phyloP scores from a whole-genome alignment of 106 monocot species.

The Acorus calamus region DNA sequence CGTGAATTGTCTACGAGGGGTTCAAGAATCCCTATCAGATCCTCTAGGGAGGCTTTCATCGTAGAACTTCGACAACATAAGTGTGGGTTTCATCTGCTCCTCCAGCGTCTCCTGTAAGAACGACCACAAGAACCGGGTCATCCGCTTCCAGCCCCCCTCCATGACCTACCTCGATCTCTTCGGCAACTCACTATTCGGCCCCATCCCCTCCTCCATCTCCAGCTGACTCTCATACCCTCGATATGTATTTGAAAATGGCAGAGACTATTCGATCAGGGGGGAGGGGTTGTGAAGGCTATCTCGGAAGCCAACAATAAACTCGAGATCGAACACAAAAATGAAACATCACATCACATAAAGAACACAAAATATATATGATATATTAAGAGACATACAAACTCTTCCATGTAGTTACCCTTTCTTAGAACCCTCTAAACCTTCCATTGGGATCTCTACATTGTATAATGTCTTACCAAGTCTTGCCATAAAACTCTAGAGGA shows the following conservation, averaged over 20 bases:
- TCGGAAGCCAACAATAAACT: too few relatives aligned
- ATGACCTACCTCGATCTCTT: constrained; percentile 37
- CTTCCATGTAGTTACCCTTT: too few relatives aligned
- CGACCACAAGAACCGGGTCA: constrained; percentile 44
- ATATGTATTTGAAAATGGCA: not conserved
- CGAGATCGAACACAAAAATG: too few relatives aligned
- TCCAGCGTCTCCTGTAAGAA: constrained; percentile 51
- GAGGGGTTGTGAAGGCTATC: too few relatives aligned
- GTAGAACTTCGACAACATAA: constrained; percentile 30
- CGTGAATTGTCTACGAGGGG: constrained; percentile 28
- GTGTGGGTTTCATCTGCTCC: constrained; percentile 25
- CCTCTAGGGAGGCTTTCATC: constrained; percentile 1
- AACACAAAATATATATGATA: too few relatives aligned
- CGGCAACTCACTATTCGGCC: constrained; percentile 30
- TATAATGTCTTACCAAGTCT: too few relatives aligned
- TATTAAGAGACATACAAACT: too few relatives aligned
- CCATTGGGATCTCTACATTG: too few relatives aligned
- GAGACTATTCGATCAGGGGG: too few relatives aligned
- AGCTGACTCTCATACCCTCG: constrained; percentile 52
- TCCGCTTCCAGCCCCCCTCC: constrained; percentile 17
- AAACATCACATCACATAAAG: too few relatives aligned
- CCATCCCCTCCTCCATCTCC: constrained; percentile 37
- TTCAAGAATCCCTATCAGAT: constrained; percentile 5
- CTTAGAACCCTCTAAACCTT: too few relatives aligned
- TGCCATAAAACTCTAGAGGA: too few relatives aligned